Conservation (phyloP, 306 rosid species). For the Oxytropis ochrocephala region DNA sequence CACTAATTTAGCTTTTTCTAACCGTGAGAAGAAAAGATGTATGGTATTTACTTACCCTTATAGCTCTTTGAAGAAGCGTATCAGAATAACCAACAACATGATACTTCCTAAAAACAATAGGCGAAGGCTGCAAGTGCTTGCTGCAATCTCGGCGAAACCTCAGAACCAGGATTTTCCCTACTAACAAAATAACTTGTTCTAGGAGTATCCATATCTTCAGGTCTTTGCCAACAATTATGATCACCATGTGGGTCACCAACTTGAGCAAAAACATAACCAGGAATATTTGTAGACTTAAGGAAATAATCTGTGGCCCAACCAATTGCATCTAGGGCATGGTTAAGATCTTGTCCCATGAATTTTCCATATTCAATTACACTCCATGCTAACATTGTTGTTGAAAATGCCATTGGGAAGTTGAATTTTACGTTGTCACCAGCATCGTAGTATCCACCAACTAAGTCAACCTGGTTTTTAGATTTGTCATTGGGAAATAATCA, state of each 20-base stretch:
- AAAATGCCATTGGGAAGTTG: constrained; percentile 54
- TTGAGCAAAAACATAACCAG: constrained; percentile 26
- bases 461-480: constrained; percentile 26
- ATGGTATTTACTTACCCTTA: constrained; percentile 23
- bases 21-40: neutral
- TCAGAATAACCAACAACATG: constrained; percentile 21
- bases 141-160: constrained; percentile 45
- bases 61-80: constrained; percentile 40
- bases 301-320: constrained; percentile 49
- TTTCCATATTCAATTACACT: constrained; percentile 47
- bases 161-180: constrained; percentile 34
- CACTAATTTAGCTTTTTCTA: too few relatives aligned
- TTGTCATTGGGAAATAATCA: neutral
- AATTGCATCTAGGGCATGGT: constrained; percentile 32
- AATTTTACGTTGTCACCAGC: constrained; percentile 64
- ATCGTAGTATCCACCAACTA: constrained; percentile 54
- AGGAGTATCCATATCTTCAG: constrained; percentile 58
- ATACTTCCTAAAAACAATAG: constrained; percentile 22
- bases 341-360: constrained; percentile 27
- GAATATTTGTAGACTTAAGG: constrained; percentile 35
- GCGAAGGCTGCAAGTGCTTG: constrained; percentile 55
- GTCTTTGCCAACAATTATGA: constrained; percentile 58
- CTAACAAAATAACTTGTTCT: constrained; percentile 31
- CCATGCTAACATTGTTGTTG: constrained; percentile 47
- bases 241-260: constrained; percentile 49